These are phyloP conservation scores for Glycine latifolia DNA, from an alignment of 306 rosid genomes.

Conservation along the genomic window DNA sequence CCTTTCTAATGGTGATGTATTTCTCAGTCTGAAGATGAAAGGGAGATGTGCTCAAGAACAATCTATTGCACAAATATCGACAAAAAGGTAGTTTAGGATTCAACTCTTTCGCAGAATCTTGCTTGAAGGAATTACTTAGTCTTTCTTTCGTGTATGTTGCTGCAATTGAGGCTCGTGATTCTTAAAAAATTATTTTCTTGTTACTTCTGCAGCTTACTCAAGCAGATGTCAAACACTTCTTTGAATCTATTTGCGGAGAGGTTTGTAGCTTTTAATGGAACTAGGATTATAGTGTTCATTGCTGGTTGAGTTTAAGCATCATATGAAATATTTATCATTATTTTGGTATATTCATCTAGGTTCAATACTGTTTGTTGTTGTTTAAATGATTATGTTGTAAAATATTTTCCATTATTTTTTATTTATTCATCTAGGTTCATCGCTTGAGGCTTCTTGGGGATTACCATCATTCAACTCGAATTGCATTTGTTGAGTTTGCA, in stretches of 20 bases:
- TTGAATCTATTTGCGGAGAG: conserved; percentile 98
- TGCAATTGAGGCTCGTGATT: not conserved
- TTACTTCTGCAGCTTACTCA: conserved; percentile 78
- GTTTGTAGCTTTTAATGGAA: conserved; percentile 56
- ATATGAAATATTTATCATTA: conserved; percentile 27
- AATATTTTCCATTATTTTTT: conserved; percentile 28
- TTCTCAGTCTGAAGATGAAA: conserved; percentile 88
- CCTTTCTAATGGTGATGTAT: conserved; percentile 41
- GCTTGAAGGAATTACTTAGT: conserved; percentile 22
- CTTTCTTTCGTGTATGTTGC: not conserved
- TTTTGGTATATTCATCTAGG: conserved; percentile 46
- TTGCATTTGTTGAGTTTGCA: conserved; percentile 91
- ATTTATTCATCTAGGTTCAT: conserved; percentile 69
- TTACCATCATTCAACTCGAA: conserved; percentile 93
- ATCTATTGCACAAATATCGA: conserved; percentile 97
- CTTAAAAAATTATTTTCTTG: conserved; percentile 26
- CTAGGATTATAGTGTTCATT: conserved; percentile 24
- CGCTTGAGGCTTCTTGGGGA: conserved; percentile 98
- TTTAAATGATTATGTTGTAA: conserved; percentile 33
- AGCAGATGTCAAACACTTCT: conserved; percentile 87
- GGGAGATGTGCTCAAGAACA: conserved; percentile 99
- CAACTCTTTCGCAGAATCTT: conserved; percentile 25
- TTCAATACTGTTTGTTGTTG: conserved; percentile 51
- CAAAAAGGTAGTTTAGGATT: conserved; percentile 78
- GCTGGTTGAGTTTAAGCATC: conserved; percentile 35